Base-by-base conservation (phyloP, 345 rosid genomes). In the Anacardium occidentale region DNA sequence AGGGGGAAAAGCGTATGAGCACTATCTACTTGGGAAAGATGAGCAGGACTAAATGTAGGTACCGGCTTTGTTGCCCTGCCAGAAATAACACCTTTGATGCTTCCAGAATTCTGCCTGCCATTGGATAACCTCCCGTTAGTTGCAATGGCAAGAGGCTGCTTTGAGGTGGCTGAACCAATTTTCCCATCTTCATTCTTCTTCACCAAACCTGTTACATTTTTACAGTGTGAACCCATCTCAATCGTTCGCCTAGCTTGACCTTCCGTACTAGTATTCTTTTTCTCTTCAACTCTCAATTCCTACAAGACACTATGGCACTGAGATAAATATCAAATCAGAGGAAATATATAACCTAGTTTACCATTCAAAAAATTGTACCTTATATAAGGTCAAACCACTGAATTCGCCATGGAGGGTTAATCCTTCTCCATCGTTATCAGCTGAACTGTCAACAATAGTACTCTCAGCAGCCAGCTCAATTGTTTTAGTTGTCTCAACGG, bases 141-240 rank as follows among this genome's bases (percentile, higher is more conserved):
- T 45, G 73, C 73, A 56, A 57, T 40, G 53, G 73, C 64, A 37
- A 69, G 32, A 56, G 73, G 73, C 64, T 69, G 63, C 64, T 69
- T 69, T 14, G 57, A 70, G 74, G 26, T 13, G 8, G 59, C 66
- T 7, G 55, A 26, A 25, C 66, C 74, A 20, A 59, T 29, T 59
- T 45, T 70, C 45, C 47, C 57, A 18, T 59, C 74, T 59, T 70
- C 59, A 7, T 17, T 70, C 57, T 70, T 70, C 64, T 59, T 47
- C 7, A 24, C 57, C 44, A 37, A 3, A 60, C n/a, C 20, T 18
- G 45, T 45, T 29, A 26, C 22, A 20, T 22, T 71, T 37, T 60
- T 71, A 9, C 59, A 51, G 18, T 7, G 54, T 1, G 34, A 29
- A 20, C 11, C 13, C 66, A 32, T 71, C 48, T 51, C 61, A 1